Percentiles rank a stretch among this genome's conserved stretches.
These are phyloP conservation scores for Pneumocystis wakefieldiae DNA, from an alignment of 1,139 yeast species.

Conservation along the genomic window DNA sequence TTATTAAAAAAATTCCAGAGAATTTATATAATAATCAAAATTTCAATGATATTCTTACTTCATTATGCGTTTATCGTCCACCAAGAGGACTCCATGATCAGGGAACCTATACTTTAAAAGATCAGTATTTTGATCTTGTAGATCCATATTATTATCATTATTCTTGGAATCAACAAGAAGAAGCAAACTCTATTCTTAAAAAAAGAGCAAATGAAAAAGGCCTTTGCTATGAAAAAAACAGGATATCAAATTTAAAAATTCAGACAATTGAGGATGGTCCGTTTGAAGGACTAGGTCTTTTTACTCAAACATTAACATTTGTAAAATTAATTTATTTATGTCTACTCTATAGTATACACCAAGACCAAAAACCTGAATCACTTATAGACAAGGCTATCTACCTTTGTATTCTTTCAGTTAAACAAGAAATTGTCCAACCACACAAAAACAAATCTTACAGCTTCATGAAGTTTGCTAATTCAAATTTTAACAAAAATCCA, in stretches of 20 bases:
- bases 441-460: background rate
- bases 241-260: constrained; percentile 26
- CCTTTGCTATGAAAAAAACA: background rate
- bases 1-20: constrained; percentile 59
- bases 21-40: constrained; percentile 54
- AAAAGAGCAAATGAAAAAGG: constrained; percentile 25
- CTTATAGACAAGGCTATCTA: constrained; percentile 9
- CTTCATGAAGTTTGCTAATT: background rate
- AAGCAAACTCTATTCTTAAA: constrained; percentile 43
- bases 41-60: constrained; percentile 52
- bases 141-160: constrained; percentile 78
- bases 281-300: constrained; percentile 22
- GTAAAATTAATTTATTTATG: constrained; percentile 16
- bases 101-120: constrained; percentile 57
- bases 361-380: constrained; percentile 8
- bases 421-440: constrained; percentile 4
- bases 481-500: background rate
- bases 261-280: constrained; percentile 22
- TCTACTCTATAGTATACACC: background rate
- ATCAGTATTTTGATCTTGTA: constrained; percentile 37
- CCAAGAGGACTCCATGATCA: constrained; percentile 52
- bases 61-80: constrained; percentile 45
- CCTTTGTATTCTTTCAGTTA: constrained; percentile 13
- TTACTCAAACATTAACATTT: constrained; percentile 25
- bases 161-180: constrained; percentile 65